Conservation (phyloP, 768 basidiomycete genomes). For the Suillus variegatus region DNA sequence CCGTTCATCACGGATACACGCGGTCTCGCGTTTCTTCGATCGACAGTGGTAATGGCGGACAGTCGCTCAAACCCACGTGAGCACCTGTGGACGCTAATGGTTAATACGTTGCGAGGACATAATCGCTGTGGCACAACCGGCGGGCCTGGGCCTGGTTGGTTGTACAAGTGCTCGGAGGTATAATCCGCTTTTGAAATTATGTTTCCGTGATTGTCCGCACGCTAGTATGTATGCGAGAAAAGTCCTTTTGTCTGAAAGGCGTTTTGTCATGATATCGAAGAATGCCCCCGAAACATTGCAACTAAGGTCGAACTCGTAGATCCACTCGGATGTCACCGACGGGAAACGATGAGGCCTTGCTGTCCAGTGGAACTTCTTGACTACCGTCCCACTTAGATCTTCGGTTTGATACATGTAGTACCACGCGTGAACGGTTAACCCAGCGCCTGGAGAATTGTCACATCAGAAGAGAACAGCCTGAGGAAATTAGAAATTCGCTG, state of each 20-base stretch:
- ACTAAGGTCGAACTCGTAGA: neutral
- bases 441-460: neutral
- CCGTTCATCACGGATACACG: neutral
- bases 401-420: neutral
- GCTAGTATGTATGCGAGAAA: neutral
- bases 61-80: neutral
- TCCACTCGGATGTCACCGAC: neutral
- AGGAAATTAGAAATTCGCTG: neutral
- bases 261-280: neutral
- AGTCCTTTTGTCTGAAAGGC: neutral
- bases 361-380: neutral
- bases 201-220: neutral
- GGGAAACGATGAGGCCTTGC: neutral
- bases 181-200: neutral
- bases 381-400: neutral
- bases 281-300: neutral
- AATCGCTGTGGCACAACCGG: neutral
- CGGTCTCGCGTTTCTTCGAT: too few species aligned
- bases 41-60: neutral
- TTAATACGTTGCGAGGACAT: neutral
- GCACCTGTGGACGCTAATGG: neutral
- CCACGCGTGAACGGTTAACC: constrained; percentile 7
- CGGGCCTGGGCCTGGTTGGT: neutral
- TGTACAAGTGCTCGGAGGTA: neutral
- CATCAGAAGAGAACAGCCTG: too few species aligned